Base-by-base conservation (phyloP, 345 rosid genomes). In the Moringa oleifera region DNA sequence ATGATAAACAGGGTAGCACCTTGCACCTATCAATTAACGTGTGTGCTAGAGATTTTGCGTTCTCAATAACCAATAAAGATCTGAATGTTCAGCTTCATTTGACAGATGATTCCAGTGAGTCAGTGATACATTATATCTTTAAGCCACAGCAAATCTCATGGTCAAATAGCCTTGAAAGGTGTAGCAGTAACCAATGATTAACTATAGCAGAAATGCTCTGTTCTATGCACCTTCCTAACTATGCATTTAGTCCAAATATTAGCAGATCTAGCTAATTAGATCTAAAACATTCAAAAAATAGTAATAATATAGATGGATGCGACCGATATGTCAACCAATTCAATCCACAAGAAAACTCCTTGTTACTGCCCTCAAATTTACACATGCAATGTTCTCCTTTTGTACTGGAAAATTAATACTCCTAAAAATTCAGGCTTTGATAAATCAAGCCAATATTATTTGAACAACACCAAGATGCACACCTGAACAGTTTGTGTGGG, bases 401-500 rank as follows among this genome's bases (percentile, higher is more conserved):
- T 57, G 7, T 23, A 28, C 53, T 37, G 6, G 17, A 41, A 41
- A 41, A n/a, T n/a, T n/a, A n/a, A 4, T 41, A 41, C 47, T 41
- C 12, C 47, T 4, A 41, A 41, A 7, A 41, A 7, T 41, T 4
- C 2, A 53, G 24, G 11, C 23, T 21, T 6, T n/a, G 36, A 71
- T 23, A 12, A 47, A 41, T 22, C 12, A 25, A 16, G 56, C n/a
- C 22, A 49, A 46, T 15, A 59, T 13, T 33, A 62, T 52, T 58
- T 51, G 2, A 58, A 61, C 51, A 45, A 23, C 24, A 67, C 57
- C 53, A 79, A 70, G 58, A 71, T 53, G 24, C 72, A 64, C 61
- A 89, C 98, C 95, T 89, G 95, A 54, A 78, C 59, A 4, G 95
- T 89, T 82, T 84, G 83, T 6, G 84, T 83, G n/a, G 98, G 98